Evolutionary conservation across 1,284 basidiomycete species (phyloP).

Genomic region (Sparassis latifolia): DNA sequence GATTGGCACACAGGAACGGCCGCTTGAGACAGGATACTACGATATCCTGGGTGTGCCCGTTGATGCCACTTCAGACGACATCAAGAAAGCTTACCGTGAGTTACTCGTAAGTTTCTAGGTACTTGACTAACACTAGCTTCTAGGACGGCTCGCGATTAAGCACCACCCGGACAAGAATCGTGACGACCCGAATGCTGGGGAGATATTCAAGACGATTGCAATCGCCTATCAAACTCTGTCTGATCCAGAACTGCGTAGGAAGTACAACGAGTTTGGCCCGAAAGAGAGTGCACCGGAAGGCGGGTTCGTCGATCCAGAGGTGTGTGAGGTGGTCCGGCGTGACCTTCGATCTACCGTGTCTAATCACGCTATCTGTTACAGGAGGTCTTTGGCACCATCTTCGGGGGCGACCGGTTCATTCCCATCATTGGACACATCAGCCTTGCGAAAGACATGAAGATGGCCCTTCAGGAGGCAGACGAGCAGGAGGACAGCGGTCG

Average conservation of each 20-base stretch:
- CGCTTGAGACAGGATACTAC: slow-evolving; percentile 86
- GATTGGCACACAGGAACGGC: slow-evolving; percentile 84
- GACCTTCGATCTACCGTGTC: too few species aligned
- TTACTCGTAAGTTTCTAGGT: slow-evolving; percentile 8
- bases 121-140: not conserved
- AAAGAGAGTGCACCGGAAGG: slow-evolving; percentile 78
- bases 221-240: slow-evolving; percentile 89
- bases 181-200: slow-evolving; percentile 87
- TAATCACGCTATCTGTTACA: not conserved
- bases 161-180: slow-evolving; percentile 91
- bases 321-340: not conserved
- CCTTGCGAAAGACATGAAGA: slow-evolving; percentile 94
- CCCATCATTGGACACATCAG: slow-evolving; percentile 82
- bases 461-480: slow-evolving; percentile 87
- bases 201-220: slow-evolving; percentile 84
- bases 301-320: slow-evolving; percentile 65
- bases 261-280: slow-evolving; percentile 90
- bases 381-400: slow-evolving; percentile 92
- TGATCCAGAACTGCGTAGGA: slow-evolving; percentile 77
- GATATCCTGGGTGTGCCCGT: slow-evolving; percentile 76
- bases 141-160: slow-evolving; percentile 90
- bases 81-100: slow-evolving; percentile 94
- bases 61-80: slow-evolving; percentile 74
- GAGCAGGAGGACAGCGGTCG: slow-evolving; percentile 26
- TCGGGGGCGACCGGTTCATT: slow-evolving; percentile 81